A percentile compares a stretch with the other conserved stretches of the same genome.
phyloP scores from a whole-genome alignment of 2,329 filamentous ascomycete species.

The Colletotrichum eremochloae region DNA sequence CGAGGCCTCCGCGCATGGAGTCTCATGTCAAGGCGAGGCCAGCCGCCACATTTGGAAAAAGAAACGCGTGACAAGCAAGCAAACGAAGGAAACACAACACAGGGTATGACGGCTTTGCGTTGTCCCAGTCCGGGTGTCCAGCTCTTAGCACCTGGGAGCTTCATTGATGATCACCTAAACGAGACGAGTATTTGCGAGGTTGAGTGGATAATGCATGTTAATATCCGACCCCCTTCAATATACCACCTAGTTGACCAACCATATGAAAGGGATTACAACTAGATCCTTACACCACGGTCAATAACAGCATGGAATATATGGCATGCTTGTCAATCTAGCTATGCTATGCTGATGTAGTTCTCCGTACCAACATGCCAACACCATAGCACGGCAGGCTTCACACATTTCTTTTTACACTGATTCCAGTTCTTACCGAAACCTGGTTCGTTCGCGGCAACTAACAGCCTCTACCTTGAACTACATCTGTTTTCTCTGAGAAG shows the following conservation, averaged over 20 bases:
- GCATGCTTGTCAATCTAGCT: not conserved
- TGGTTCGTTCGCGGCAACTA: too few relatives aligned
- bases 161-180: too few relatives aligned
- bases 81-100: too few relatives aligned
- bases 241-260: not conserved
- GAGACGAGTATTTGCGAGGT: not conserved
- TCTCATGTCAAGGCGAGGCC: not conserved
- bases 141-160: not conserved
- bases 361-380: not conserved
- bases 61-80: not conserved
- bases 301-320: not conserved
- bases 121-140: not conserved
- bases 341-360: not conserved
- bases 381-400: not conserved
- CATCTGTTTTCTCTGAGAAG: not conserved
- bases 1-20: not conserved
- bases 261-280: not conserved
- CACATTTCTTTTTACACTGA: not conserved
- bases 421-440: not conserved
- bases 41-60: too few relatives aligned
- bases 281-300: not conserved
- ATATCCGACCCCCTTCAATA: not conserved
- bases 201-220: not conserved
- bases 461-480: not conserved
- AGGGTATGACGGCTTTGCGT: too few relatives aligned